These are phyloP conservation scores for Trichoderma erinaceum DNA, from an alignment of 495 filamentous ascomycete genomes.

Conservation along the genomic window DNA sequence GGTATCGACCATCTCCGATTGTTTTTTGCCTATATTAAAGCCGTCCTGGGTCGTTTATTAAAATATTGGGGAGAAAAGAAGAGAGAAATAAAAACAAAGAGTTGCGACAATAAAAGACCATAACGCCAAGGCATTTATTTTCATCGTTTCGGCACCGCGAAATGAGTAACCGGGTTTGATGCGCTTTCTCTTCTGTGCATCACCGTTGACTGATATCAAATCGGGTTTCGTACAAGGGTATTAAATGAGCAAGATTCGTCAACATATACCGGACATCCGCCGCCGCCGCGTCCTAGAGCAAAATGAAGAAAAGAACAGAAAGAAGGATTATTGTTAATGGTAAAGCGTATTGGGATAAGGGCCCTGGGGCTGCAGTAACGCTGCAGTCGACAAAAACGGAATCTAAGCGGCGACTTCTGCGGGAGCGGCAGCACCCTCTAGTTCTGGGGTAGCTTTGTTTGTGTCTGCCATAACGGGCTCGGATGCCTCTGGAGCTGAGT, in stretches of 20 bases:
- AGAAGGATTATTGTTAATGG: no score
- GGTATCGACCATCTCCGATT: conserved; percentile 1
- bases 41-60: conserved; percentile 2
- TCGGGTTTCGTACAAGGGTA: conserved; percentile 11
- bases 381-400: neutral
- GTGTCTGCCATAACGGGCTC: neutral
- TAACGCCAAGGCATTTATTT: conserved; percentile 4
- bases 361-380: neutral
- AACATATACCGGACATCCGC: neutral
- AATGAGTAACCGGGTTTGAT: neutral
- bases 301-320: neutral
- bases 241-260: conserved; percentile 11
- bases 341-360: no score
- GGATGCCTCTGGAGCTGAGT: neutral
- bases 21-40: conserved; percentile 2
- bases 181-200: neutral
- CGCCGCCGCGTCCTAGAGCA: neutral
- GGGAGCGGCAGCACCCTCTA: conserved; percentile 3
- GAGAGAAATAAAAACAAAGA: neutral
- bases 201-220: neutral
- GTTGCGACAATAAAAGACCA: neutral
- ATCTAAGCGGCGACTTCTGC: conserved; percentile 1
- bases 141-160: conserved; percentile 9
- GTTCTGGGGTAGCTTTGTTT: neutral
- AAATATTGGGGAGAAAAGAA: neutral